Evolutionary conservation across 306 rosid species (phyloP).

Genomic region (Alnus glutinosa): DNA sequence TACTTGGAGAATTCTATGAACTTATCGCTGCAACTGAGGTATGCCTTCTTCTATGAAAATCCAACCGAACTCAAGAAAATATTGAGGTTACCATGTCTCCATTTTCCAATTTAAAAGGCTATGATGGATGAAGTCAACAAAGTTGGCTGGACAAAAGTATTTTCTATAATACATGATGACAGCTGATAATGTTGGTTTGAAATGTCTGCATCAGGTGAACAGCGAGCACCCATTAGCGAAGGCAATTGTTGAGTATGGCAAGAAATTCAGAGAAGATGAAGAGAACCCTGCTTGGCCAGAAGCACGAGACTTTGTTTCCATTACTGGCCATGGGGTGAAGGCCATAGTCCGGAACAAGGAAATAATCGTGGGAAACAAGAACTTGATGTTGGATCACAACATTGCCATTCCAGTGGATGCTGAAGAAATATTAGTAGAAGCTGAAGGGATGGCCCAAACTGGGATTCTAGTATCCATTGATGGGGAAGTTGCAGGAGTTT

Average conservation of each 20-base stretch:
- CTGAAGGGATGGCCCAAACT: constrained; percentile 72
- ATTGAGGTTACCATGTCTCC: background rate
- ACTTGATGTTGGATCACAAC: constrained; percentile 55
- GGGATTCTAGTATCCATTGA: constrained; percentile 65
- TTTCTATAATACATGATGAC: background rate
- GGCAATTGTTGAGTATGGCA: constrained; percentile 73
- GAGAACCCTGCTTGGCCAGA: constrained; percentile 60
- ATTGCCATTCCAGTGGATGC: constrained; percentile 52
- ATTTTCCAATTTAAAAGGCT: background rate
- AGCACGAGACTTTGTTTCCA: constrained; percentile 58
- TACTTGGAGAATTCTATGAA: constrained; percentile 49
- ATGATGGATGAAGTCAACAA: background rate
- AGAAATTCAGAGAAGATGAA: constrained; percentile 50
- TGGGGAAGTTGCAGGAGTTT: constrained; percentile 54
- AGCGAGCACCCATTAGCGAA: constrained; percentile 89
- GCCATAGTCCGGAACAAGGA: constrained; percentile 54
- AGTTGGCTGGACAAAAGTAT: background rate
- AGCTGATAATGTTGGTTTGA: background rate
- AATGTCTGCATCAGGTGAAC: constrained; percentile 56
- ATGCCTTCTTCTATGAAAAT: constrained; percentile 13
- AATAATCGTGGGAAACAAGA: constrained; percentile 73
- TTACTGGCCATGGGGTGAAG: constrained; percentile 81
- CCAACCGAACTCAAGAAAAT: background rate
- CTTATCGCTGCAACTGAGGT: constrained; percentile 83
- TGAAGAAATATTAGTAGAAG: constrained; percentile 55